Base-by-base conservation (phyloP, 805 yeast species). In the Zygosaccharomyces siamensis region DNA sequence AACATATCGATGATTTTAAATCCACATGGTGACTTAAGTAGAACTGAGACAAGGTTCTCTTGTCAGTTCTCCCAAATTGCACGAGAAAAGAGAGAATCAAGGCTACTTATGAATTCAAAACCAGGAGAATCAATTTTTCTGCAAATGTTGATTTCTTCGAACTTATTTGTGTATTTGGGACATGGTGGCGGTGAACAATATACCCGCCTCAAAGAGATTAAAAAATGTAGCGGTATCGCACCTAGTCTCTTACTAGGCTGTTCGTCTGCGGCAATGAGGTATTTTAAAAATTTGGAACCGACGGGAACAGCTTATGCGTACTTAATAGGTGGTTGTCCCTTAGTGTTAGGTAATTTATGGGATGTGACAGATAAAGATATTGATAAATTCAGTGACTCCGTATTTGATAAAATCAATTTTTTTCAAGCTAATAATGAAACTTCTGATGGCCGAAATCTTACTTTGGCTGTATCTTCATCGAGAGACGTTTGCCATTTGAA, bases 131-230 rank as follows among this genome's bases (percentile, higher is more conserved):
- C 64, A 0, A 73, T 76, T 16, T 70, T 89, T 31, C 52, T 74
- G 0, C 45, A 66, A 0, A 72, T 73, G 14, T 60, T 90, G 7
- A 50, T 57, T 2, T 42, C 59, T 1, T 67, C 76, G 1, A 73
- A 78, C 33, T 54, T 86, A 7, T 85, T 84, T 56, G 71, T 92
- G 0, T 93, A 87, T 63, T 73, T 90, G 47, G 99, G 99, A 0
- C 99, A 93, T 67, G 97, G 98, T 0, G 93, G 97, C 4, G 97
- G 98, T n/a, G 92, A 88, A 53, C 89, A 86, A 52, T 89, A 81
- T 60, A 70, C 88, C 8, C 73, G 81, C 27, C 72, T 83, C 1
- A 73, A 80, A 4, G 67, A 77, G 0, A 66, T 89, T 38, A 77
- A 78, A 46, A 68, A 70, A 8, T 62, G 73, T 49, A 48, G 56